Evolutionary conservation across 2,329 filamentous ascomycete genomes (phyloP).

Genomic region (Penicillium sp.): DNA sequence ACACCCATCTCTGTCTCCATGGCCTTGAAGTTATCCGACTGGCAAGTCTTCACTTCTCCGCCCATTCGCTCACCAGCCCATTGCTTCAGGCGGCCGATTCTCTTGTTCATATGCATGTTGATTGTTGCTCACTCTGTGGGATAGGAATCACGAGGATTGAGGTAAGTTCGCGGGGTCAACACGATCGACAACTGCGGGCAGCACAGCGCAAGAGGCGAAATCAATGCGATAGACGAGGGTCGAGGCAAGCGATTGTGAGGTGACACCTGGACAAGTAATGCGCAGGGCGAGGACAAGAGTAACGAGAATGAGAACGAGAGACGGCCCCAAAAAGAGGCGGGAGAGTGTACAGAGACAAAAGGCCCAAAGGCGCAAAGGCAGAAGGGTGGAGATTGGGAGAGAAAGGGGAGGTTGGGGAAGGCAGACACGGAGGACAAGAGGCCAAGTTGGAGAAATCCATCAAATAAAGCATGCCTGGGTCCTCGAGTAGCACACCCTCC

Average conservation of each 20-base stretch:
- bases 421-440: slow-evolving; percentile 8
- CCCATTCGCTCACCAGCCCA: slow-evolving; percentile 98
- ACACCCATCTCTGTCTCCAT: slow-evolving; percentile 89
- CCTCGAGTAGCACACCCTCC: not conserved
- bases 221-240: slow-evolving; percentile 7
- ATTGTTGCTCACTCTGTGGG: slow-evolving; percentile 5
- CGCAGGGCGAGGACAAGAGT: slow-evolving; percentile 2
- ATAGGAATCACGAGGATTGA: not conserved
- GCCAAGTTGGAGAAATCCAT: not conserved
- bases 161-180: not conserved
- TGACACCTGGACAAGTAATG: not conserved
- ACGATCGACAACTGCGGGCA: slow-evolving; percentile 1
- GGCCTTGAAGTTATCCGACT: slow-evolving; percentile 87
- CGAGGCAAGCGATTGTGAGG: slow-evolving; percentile 7
- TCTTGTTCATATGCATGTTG: slow-evolving; percentile 73
- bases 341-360: slow-evolving; percentile 3
- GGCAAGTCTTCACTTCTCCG: slow-evolving; percentile 79
- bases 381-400: slow-evolving; percentile 4
- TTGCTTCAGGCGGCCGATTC: slow-evolving; percentile 93
- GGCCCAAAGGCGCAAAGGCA: not conserved
- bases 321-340: slow-evolving; percentile 4
- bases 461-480: slow-evolving; percentile 12
- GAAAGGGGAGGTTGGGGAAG: slow-evolving; percentile 21
- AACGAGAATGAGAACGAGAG: not conserved
- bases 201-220: slow-evolving; percentile 7